Conservation (phyloP, 2,329 filamentous ascomycete genomes). For the Talaromyces atroroseus region DNA sequence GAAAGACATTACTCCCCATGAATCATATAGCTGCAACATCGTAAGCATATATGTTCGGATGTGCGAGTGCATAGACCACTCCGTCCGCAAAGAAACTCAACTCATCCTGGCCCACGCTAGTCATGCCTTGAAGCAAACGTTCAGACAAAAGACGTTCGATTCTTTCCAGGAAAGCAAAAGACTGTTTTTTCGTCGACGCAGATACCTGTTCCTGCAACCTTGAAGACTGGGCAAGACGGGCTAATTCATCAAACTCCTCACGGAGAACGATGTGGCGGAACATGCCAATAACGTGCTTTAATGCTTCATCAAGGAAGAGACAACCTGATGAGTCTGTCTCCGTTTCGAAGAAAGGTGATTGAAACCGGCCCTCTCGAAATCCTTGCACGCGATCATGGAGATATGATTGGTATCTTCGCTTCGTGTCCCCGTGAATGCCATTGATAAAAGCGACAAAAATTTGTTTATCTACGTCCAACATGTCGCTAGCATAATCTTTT, state of each 20-base stretch:
- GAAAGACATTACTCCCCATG: not conserved
- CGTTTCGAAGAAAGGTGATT: conserved; percentile 29
- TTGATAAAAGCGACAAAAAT: conserved; percentile 40
- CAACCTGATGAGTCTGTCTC: conserved; percentile 28
- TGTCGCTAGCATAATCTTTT: conserved; percentile 31
- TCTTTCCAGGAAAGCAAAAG: conserved; percentile 24
- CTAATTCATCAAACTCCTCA: conserved; percentile 32
- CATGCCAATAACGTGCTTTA: conserved; percentile 35
- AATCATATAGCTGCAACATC: not conserved
- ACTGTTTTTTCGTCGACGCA: conserved; percentile 12
- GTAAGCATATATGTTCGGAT: conserved; percentile 15
- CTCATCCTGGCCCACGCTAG: conserved; percentile 31
- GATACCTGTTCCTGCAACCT: conserved; percentile 11
- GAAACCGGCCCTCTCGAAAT: conserved; percentile 26
- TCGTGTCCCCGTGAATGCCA: conserved; percentile 33
- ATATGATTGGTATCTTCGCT: conserved; percentile 28
- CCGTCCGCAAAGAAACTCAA: conserved; percentile 37
- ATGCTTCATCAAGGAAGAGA: conserved; percentile 34
- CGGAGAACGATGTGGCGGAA: conserved; percentile 36
- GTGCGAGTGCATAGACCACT: conserved; percentile 28
- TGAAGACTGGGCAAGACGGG: conserved; percentile 23
- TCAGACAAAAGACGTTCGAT: conserved; percentile 33
- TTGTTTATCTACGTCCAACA: conserved; percentile 34
- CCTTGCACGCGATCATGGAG: conserved; percentile 30
- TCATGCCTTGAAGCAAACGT: conserved; percentile 25